Base-by-base conservation (phyloP, 2,329 filamentous ascomycete genomes). In the Coniella vitis region DNA sequence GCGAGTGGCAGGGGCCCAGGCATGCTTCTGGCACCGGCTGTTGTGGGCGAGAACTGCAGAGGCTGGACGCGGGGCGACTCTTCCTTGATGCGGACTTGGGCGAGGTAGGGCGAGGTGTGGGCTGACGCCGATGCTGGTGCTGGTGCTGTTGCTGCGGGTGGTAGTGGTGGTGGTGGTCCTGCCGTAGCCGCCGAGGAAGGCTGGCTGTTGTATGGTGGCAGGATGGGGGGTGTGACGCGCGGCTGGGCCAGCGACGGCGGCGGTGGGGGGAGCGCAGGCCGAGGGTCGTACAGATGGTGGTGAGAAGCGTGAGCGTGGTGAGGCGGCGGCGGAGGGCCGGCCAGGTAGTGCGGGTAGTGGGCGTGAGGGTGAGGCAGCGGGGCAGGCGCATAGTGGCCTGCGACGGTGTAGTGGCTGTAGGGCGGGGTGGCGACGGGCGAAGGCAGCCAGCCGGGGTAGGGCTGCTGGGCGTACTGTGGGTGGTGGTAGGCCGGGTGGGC, bases 351-450 rank as follows among this genome's bases (percentile, higher is more conserved):
- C 7, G 55, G 49, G 35, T 52, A 53, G 41, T 31, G 45, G 8
- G 36, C 44, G 17, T 46, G 44, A 32, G 44, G 43, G 35, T 45
- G 52, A 17, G 52, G 52, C 4, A 54, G 46, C 32, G 50, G 52
- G 20, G 52, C 37, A 31, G 52, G 49, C 7, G 36, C 2, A 62
- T 58, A 54, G n/a, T 47, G 52, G 17, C 60, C 64, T 52, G 59
- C 58, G 52, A 44, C 54, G 5, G 64, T 61, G 55, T 73, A 72
- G 54, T 76, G 74, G 55, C 63, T 64, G 55, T 73, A 79, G 0
- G 76, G 76, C 40, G 76, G 76, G 19, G 76, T 79, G 5, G 72
- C 70, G 5, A 73, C 69, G 5, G 76, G 77, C 19, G 75, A 79
- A n/a, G 70, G 76, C 37, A 74, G 76, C 76, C 75, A 81, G 14